Evolutionary conservation across 805 yeast genomes (phyloP).

Genomic region (Yarrowia divulgata): DNA sequence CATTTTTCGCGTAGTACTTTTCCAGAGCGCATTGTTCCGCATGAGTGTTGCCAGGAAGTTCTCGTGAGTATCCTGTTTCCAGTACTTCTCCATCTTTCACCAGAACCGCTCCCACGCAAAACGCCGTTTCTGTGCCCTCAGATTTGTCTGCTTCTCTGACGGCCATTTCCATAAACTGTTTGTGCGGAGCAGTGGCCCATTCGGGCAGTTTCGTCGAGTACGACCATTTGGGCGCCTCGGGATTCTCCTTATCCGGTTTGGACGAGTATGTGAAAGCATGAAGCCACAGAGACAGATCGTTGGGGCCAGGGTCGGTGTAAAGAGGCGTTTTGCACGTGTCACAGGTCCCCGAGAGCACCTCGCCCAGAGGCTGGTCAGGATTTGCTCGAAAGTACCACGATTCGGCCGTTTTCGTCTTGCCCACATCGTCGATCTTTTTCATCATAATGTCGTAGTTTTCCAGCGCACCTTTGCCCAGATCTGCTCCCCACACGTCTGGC

Average conservation of each 20-base stretch:
- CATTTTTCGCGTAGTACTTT: constrained; percentile 62
- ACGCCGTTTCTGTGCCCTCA: constrained; percentile 82
- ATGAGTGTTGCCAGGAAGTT: constrained; percentile 92
- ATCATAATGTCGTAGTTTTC: constrained; percentile 43
- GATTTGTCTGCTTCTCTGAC: constrained; percentile 80
- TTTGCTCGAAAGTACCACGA: constrained; percentile 62
- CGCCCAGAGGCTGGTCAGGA: constrained; percentile 58
- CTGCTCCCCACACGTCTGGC: constrained; percentile 77
- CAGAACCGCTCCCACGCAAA: constrained; percentile 91
- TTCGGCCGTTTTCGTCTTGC: constrained; percentile 71
- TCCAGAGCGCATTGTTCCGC: constrained; percentile 95
- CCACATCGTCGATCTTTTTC: constrained; percentile 63
- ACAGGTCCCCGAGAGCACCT: constrained; percentile 68
- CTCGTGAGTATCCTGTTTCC: constrained; percentile 89
- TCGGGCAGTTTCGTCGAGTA: constrained; percentile 78
- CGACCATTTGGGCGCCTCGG: constrained; percentile 59
- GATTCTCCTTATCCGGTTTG: constrained; percentile 41
- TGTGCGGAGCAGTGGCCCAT: constrained; percentile 75
- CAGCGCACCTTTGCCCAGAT: constrained; percentile 60
- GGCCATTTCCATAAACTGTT: constrained; percentile 75
- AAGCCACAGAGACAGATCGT: constrained; percentile 86
- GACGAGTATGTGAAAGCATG: constrained; percentile 80
- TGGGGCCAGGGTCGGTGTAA: constrained; percentile 87
- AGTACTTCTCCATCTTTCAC: constrained; percentile 68
- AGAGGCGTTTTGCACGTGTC: constrained; percentile 70